phyloP scores from a whole-genome alignment of 2,329 filamentous ascomycete species.

The Rhinocladiella mackenziei region DNA sequence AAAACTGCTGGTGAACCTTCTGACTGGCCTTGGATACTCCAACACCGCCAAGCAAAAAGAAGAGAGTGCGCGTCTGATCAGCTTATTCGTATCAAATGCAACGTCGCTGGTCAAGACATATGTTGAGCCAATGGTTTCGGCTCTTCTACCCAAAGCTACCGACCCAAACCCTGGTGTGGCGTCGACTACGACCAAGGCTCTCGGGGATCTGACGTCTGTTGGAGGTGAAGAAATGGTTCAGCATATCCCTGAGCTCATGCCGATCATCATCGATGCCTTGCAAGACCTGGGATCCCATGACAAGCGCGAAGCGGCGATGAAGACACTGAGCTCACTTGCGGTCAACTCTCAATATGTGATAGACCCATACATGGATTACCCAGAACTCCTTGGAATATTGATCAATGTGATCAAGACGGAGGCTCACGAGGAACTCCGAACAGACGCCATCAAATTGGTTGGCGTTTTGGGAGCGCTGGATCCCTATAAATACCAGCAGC shows the following conservation, averaged over 20 bases:
- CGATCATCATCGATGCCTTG: slow-evolving; percentile 85
- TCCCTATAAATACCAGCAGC: slow-evolving; percentile 84
- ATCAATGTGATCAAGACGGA: slow-evolving; percentile 94
- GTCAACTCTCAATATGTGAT: slow-evolving; percentile 98
- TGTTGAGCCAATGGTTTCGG: slow-evolving; percentile 91
- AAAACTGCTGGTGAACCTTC: slow-evolving; percentile 90
- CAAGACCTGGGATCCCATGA: slow-evolving; percentile 88
- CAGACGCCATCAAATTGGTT: slow-evolving; percentile 94
- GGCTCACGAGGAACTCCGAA: slow-evolving; percentile 76
- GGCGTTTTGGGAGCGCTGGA: slow-evolving; percentile 92
- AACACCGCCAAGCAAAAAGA: slow-evolving; percentile 93
- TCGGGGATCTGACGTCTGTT: slow-evolving; percentile 89
- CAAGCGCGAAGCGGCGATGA: slow-evolving; percentile 86
- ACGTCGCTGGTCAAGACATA: slow-evolving; percentile 93
- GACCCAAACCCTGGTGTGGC: slow-evolving; percentile 84
- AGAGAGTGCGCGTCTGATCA: slow-evolving; percentile 89
- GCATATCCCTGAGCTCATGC: slow-evolving; percentile 90
- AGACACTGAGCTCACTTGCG: slow-evolving; percentile 84
- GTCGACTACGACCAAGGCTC: slow-evolving; percentile 88
- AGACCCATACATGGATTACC: slow-evolving; percentile 90
- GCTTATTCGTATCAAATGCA: slow-evolving; percentile 86
- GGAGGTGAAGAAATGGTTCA: slow-evolving; percentile 90
- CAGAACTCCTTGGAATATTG: slow-evolving; percentile 84
- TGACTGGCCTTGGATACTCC: slow-evolving; percentile 94
- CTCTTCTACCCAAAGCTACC: slow-evolving; percentile 86